Conservation (phyloP, 2,329 filamentous ascomycete species). For the Cytospora chrysosperma region DNA sequence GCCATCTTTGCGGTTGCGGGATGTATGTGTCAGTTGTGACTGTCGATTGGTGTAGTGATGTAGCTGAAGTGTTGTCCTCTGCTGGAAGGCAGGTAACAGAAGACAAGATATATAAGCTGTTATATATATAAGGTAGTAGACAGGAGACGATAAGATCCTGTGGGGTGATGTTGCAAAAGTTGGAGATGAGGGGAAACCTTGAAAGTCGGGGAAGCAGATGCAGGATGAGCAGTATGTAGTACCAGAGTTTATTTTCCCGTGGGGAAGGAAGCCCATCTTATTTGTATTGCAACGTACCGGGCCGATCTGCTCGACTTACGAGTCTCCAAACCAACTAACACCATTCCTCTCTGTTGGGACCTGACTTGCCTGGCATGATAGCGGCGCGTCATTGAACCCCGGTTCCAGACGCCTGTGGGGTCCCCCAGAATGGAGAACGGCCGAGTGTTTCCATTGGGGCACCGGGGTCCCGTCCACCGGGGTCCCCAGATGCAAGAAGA, state of each 20-base stretch:
- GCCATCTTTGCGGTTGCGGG: slow-evolving; percentile 11
- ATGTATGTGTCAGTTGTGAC: neutral
- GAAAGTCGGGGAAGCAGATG: neutral
- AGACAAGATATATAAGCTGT: neutral
- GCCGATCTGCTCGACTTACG: neutral
- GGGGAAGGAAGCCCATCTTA: neutral
- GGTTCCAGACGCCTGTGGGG: slow-evolving; percentile 18
- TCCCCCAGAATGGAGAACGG: slow-evolving; percentile 17
- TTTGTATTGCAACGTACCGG: neutral
- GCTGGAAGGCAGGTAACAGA: neutral
- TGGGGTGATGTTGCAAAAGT: neutral
- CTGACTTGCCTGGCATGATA: neutral
- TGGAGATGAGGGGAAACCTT: neutral
- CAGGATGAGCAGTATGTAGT: neutral
- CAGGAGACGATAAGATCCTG: neutral
- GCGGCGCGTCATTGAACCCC: slow-evolving; percentile 4
- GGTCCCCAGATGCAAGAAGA: slow-evolving; percentile 2
- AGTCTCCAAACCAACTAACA: neutral
- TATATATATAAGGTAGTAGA: neutral
- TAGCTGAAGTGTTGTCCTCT: neutral
- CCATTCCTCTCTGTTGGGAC: neutral
- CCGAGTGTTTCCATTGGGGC: slow-evolving; percentile 14
- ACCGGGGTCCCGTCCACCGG: slow-evolving; percentile 7
- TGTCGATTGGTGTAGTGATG: neutral
- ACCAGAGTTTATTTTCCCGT: neutral